phyloP scores from a whole-genome alignment of 1,284 basidiomycete species.

The Lentinula novae-zelandiae region DNA sequence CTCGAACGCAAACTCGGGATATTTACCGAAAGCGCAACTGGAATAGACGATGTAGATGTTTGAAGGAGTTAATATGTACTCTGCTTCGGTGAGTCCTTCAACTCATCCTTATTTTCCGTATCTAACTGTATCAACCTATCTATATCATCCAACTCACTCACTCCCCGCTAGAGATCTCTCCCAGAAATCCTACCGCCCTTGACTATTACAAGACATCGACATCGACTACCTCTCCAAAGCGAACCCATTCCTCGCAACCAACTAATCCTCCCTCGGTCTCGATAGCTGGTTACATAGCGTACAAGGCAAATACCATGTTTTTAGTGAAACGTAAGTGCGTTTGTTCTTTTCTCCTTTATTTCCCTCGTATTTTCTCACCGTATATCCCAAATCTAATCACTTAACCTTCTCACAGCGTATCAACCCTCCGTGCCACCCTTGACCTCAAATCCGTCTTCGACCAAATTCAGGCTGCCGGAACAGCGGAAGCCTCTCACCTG shows the following conservation, averaged over 20 bases:
- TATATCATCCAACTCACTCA: background rate
- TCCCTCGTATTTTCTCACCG: no score
- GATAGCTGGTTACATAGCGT: slow-evolving; percentile 94
- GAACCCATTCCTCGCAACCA: slow-evolving; percentile 77
- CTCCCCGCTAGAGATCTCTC: slow-evolving; percentile 59
- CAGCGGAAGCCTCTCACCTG: slow-evolving; percentile 23
- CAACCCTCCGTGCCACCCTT: slow-evolving; percentile 83
- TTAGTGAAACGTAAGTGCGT: no score
- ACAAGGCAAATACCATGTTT: slow-evolving; percentile 92
- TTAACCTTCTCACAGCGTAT: slow-evolving; percentile 39
- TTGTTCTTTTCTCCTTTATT: slow-evolving; percentile 41
- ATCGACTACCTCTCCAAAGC: slow-evolving; percentile 87
- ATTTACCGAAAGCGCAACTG: no score
- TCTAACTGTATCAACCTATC: no score
- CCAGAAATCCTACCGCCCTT: slow-evolving; percentile 91
- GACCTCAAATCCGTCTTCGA: slow-evolving; percentile 94
- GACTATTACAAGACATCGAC: slow-evolving; percentile 89
- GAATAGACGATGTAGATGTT: no score
- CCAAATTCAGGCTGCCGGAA: slow-evolving; percentile 91
- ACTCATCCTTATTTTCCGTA: no score
- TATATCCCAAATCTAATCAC: no score
- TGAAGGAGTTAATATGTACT: no score
- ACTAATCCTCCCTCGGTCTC: slow-evolving; percentile 75
- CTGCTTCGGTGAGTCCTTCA: no score
- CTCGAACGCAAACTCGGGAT: no score